Conservation (phyloP, 306 rosid species). For the Sicyos baderoa region DNA sequence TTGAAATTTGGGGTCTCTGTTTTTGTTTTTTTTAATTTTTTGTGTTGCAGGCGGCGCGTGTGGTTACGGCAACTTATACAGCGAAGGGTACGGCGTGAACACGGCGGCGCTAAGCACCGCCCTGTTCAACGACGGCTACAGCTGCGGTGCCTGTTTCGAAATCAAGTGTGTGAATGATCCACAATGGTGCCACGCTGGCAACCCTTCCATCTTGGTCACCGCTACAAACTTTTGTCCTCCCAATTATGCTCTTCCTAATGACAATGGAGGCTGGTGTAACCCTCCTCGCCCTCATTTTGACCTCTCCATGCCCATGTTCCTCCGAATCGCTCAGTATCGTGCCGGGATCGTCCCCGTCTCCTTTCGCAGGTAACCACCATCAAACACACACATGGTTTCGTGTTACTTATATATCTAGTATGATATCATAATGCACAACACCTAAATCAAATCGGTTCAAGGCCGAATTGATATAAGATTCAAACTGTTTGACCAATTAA, state of each 20-base stretch:
- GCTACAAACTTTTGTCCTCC: slow-evolving; percentile 58
- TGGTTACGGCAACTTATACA: slow-evolving; percentile 11
- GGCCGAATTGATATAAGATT: no score
- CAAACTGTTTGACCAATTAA: no score
- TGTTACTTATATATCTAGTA: no score
- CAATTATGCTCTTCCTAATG: slow-evolving; percentile 39
- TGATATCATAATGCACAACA: no score
- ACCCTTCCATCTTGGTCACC: slow-evolving; percentile 47
- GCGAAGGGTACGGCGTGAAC: slow-evolving; percentile 12
- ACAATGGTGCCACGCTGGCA: slow-evolving; percentile 51
- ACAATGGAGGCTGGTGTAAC: slow-evolving; percentile 66
- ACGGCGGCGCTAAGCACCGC: slow-evolving; percentile 13
- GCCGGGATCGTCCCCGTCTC: slow-evolving; percentile 64
- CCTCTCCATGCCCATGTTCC: slow-evolving; percentile 68
- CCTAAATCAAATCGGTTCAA: no score
- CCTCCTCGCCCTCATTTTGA: slow-evolving; percentile 63
- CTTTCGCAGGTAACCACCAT: slow-evolving; percentile 39
- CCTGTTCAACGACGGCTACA: slow-evolving; percentile 14
- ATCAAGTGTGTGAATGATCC: slow-evolving; percentile 44
- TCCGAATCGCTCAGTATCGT: slow-evolving; percentile 34
- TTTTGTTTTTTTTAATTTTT: no score
- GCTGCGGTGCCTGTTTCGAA: slow-evolving; percentile 59
- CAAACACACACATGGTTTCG: no score
- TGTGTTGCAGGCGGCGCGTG: background rate
- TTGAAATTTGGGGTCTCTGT: background rate